Percentiles rank a stretch among this genome's conserved stretches.
Conservation (phyloP, 148 eudicot genomes). For the Oxyria digyna region DNA sequence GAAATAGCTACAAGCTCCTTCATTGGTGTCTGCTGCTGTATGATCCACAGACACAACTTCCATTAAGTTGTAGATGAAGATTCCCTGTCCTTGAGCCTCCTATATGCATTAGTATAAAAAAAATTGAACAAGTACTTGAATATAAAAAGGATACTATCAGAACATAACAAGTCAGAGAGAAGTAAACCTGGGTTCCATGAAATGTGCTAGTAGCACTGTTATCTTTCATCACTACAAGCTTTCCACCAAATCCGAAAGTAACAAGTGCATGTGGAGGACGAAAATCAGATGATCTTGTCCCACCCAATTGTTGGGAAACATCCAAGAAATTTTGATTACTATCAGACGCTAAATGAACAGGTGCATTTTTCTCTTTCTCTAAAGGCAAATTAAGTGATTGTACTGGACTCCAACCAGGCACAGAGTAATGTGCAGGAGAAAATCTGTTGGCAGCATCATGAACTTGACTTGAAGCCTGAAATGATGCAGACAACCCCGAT, state of each 20-base stretch:
- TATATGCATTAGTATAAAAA: slow-evolving; percentile 19
- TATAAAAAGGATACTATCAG: neutral
- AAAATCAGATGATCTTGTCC: slow-evolving; percentile 70
- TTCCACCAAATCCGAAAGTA: slow-evolving; percentile 95
- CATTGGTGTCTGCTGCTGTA: slow-evolving; percentile 27
- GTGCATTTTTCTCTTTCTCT: slow-evolving; percentile 26
- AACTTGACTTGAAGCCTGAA: slow-evolving; percentile 22
- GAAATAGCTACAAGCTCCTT: slow-evolving; percentile 42
- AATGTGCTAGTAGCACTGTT: slow-evolving; percentile 24
- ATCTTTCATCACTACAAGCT: slow-evolving; percentile 78
- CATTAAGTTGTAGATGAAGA: slow-evolving; percentile 56
- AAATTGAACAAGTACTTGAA: neutral
- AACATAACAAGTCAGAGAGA: neutral
- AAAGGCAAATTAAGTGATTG: slow-evolving; percentile 28
- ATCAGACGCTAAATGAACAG: slow-evolving; percentile 21
- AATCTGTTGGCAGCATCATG: slow-evolving; percentile 23
- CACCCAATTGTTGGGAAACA: slow-evolving; percentile 32
- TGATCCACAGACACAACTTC: slow-evolving; percentile 41
- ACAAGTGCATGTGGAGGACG: slow-evolving; percentile 96
- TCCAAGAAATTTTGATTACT: slow-evolving; percentile 24
- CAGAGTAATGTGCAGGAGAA: slow-evolving; percentile 17
- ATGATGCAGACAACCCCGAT: slow-evolving; percentile 18
- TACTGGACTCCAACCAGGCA: slow-evolving; percentile 28
- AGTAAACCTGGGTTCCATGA: slow-evolving; percentile 55
- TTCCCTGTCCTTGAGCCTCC: slow-evolving; percentile 46